Conservation (phyloP, 768 basidiomycete genomes). For the Ramaria rubella region DNA sequence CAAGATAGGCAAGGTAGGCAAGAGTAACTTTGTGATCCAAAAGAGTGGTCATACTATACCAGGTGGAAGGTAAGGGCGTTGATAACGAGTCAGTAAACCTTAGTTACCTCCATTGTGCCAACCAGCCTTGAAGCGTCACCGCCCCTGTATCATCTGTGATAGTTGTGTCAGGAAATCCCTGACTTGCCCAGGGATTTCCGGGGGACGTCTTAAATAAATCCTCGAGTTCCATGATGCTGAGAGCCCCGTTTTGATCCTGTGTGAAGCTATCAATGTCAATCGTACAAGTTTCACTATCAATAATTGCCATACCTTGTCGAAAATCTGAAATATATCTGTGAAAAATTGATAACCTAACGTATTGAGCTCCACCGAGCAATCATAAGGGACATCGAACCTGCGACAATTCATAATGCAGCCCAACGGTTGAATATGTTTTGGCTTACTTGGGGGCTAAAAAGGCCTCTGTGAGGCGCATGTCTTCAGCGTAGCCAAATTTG, state of each 20-base stretch:
- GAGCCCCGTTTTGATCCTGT: slow-evolving; percentile 91
- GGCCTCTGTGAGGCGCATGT: slow-evolving; percentile 78
- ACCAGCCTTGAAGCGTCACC: slow-evolving; percentile 95
- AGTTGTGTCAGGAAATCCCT: slow-evolving; percentile 87
- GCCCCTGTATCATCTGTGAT: slow-evolving; percentile 81
- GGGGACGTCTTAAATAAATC: slow-evolving; percentile 92
- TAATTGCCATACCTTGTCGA: slow-evolving; percentile 66
- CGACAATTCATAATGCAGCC: neutral
- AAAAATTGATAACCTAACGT: slow-evolving; percentile 96
- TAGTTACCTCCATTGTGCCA: slow-evolving; percentile 94
- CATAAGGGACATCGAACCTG: slow-evolving; percentile 79
- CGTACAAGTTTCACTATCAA: neutral
- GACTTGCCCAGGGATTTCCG: slow-evolving; percentile 92
- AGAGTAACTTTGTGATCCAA: slow-evolving; percentile 90
- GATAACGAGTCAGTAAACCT: slow-evolving; percentile 1
- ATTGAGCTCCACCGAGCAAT: slow-evolving; percentile 93
- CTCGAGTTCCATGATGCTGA: slow-evolving; percentile 75
- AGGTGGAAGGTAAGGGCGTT: neutral
- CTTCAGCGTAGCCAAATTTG: slow-evolving; percentile 94
- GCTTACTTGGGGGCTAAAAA: slow-evolving; percentile 86
- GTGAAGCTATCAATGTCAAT: neutral
- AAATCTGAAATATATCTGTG: slow-evolving; percentile 92
- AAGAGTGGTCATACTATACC: slow-evolving; percentile 85
- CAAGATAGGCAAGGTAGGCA: slow-evolving; percentile 92
- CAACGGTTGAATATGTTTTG: neutral